Base-by-base conservation (phyloP, 2,329 filamentous ascomycete species). In the Fusarium guadeloupense region DNA sequence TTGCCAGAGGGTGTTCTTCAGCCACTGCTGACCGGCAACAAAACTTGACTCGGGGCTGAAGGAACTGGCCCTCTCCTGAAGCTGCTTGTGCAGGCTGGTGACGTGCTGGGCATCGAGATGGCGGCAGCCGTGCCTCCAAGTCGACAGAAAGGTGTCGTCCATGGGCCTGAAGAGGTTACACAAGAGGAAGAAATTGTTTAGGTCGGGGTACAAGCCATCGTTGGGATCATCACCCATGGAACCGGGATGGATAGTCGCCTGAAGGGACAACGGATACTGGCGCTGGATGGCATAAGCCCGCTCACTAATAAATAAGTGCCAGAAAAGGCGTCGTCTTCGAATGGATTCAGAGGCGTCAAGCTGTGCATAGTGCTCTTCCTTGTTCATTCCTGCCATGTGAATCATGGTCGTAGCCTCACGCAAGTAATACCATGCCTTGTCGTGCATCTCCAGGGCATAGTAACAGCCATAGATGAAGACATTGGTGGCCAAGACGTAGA, bases 351-450 rank as follows among this genome's bases (percentile, higher is more conserved):
- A 74, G 5, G 77, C 75, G 61, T 86, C 84, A 64, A 84, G 83
- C 48, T 84, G 81, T 37, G 81, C 66, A 70, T 91, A 92, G 9
- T 82, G 78, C 19, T 86, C 83, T 67, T 89, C 87, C 71, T 85
- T 85, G 68, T 83, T 80, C 83, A 89, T 84, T 47, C 81, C 81
- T 23, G 80, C 74, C 67, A 89, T 83, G 66, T 86, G 82, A 23
- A 84, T 81, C 74, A 94, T 80, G 6, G 90, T 93, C 2, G 87
- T 89, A 6, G 89, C 89, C 74, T 95, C 91, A 21, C 90, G 86
- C 9, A 94, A 78, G 71, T 92, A 87, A 70, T 88, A 93, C 90
- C 91, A 94, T 2, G 90, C 90, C 72, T 88, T 87, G 60, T 90
- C 87, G 72, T 93, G 89, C 72, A 88, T 81, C 60, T 92, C 89